Evolutionary conservation across 2,329 filamentous ascomycete genomes (phyloP).

Genomic region (Hymenoscyphus fructigenus): DNA sequence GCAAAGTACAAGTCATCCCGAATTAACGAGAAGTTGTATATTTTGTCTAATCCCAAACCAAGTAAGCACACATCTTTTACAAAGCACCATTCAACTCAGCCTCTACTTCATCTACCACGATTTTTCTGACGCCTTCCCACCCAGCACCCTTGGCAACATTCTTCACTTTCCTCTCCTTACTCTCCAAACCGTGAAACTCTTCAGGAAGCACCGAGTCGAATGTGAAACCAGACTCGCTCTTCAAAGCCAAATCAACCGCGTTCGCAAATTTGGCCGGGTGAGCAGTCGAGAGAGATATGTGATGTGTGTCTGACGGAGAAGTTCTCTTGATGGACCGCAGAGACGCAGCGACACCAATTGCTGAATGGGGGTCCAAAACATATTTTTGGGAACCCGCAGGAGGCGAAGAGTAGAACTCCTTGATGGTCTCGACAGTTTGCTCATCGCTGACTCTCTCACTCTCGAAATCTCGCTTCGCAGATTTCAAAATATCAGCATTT

Average conservation of each 20-base stretch:
- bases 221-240: conserved; percentile 68
- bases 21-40: too few species aligned
- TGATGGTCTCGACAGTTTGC: conserved; percentile 69
- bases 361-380: conserved; percentile 89
- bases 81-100: conserved; percentile 50
- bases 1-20: too few species aligned
- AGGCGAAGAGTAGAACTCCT: conserved; percentile 48
- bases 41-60: background rate
- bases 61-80: background rate
- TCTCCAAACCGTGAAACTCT: conserved; percentile 78
- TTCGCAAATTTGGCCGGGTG: conserved; percentile 93
- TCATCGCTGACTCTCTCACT: conserved; percentile 70
- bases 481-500: conserved; percentile 67
- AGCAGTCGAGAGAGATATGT: conserved; percentile 87
- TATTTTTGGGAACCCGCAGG: conserved; percentile 56
- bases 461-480: conserved; percentile 73
- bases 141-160: conserved; percentile 61
- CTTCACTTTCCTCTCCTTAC: conserved; percentile 72
- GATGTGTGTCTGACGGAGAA: conserved; percentile 48
- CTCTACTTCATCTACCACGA: conserved; percentile 74
- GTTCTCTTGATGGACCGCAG: conserved; percentile 63
- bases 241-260: conserved; percentile 78
- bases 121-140: conserved; percentile 72
- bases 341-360: conserved; percentile 80
- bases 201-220: conserved; percentile 77